Base-by-base conservation (phyloP, 352 stramenopile species). In the Globisporangium abappressorium region DNA sequence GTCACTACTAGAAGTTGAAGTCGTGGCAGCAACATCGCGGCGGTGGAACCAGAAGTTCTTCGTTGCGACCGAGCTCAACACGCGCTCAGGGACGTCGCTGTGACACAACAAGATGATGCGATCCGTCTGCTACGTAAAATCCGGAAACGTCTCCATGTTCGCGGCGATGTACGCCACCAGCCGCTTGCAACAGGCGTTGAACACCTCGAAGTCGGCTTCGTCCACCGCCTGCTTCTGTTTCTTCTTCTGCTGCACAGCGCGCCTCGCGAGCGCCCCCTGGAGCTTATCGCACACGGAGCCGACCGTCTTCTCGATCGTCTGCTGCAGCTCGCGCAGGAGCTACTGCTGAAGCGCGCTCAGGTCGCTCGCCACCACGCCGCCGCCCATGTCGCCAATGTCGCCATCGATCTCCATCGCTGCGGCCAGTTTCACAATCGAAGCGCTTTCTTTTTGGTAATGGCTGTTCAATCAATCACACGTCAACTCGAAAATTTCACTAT, bases 71-170 rank as follows among this genome's bases (percentile, higher is more conserved):
- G 71, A 72, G 34, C 69, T 70, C 11, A 91, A 61, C 65, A 90
- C 79, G 30, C 70, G 67, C 68, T 81, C 74, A 0, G 81, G 76
- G 30, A 80, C 79, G 41, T 78, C 75, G 51, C 80, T 90, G 67
- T 85, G 79, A 57, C 80, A 89, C 14, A 81, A 77, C 30, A 89
- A 69, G 54, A 90, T 89, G 54, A 90, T 76, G 57, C 81, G 75
- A 41, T 89, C 81, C 83, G 90, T 90, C 62, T 92, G 78, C 61
- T 85, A 56, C 20, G 65, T 38, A 60, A 90, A 91, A 28, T 77
- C 70, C 18, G 65, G 63, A 46, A 81, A 89, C 34, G 75, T 85
- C 53, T 76, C 67, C 83, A 93, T 91, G 73, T 90, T 78, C 30
- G 74, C 69, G 24, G 70, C 34, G 57, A 93, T 91, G 68, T 90